A percentile compares a stretch with the other conserved stretches of the same genome.
Evolutionary conservation across 805 yeast genomes (phyloP).

Genomic region (Candida ortonii): DNA sequence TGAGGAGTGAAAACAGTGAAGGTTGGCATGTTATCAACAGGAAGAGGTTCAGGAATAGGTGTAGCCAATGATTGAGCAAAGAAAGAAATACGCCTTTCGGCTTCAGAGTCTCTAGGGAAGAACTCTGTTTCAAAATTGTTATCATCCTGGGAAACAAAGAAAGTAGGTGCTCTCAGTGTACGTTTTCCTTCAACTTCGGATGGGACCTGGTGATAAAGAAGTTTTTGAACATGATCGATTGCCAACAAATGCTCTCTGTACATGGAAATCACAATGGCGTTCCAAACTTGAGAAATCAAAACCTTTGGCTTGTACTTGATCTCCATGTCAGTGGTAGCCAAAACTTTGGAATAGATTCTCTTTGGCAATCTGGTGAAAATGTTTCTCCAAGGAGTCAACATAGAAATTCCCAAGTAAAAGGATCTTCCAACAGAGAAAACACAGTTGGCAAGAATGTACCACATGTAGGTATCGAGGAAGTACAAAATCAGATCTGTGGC

Average conservation of each 20-base stretch:
- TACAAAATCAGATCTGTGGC: constrained; percentile 90
- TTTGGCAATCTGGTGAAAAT: constrained; percentile 96
- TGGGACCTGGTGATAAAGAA: constrained; percentile 97
- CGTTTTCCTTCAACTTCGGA: constrained; percentile 97
- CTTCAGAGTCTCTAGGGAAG: constrained; percentile 96
- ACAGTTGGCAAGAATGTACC: constrained; percentile 96
- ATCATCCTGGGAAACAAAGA: constrained; percentile 97
- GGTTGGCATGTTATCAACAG: constrained; percentile 99
- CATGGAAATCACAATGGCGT: constrained; percentile 98
- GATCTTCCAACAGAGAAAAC: constrained; percentile 96
- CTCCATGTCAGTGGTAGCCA: constrained; percentile 99
- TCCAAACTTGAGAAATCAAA: constrained; percentile 97
- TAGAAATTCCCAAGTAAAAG: constrained; percentile 97
- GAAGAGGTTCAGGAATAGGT: constrained; percentile 97
- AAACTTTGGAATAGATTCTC: constrained; percentile 95
- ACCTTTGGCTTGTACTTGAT: constrained; percentile 98
- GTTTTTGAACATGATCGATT: constrained; percentile 96
- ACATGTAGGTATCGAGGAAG: constrained; percentile 98
- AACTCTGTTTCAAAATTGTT: constrained; percentile 91
- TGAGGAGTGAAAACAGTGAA: constrained; percentile 97
- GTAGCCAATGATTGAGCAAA: constrained; percentile 98
- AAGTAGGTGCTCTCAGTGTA: constrained; percentile 97
- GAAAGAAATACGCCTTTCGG: constrained; percentile 99
- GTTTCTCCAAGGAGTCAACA: constrained; percentile 99
- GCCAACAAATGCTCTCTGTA: constrained; percentile 98